phyloP scores from a whole-genome alignment of 257 asterid species.

The Solanum chmielewskii region DNA sequence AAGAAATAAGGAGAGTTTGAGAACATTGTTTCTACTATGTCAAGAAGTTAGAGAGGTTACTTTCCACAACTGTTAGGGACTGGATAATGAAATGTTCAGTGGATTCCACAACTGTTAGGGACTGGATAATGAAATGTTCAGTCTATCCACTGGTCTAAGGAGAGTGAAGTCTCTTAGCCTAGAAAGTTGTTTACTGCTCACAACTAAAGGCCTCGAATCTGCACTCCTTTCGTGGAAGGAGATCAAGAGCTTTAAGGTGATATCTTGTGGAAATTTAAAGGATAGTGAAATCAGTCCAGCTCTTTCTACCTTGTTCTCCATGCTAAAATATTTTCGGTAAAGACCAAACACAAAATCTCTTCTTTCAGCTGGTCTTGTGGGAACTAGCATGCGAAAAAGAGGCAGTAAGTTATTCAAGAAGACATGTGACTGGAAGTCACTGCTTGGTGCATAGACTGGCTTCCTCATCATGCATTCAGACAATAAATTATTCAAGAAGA shows the following conservation, averaged over 20 bases:
- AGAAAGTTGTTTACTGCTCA: conserved; percentile 62
- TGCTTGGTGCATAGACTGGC: conserved; percentile 21
- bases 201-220: conserved; percentile 49
- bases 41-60: conserved; percentile 35
- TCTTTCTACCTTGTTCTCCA: conserved; percentile 35
- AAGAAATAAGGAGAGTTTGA: conserved; percentile 28
- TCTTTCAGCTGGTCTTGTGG: conserved; percentile 35
- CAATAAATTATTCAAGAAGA: conserved; percentile 36
- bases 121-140: conserved; percentile 38
- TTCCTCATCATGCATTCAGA: conserved; percentile 13
- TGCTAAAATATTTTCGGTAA: conserved; percentile 54
- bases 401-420: conserved; percentile 50
- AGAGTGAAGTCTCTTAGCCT: conserved; percentile 30
- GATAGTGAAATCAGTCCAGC: conserved; percentile 42
- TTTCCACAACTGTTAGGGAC: not conserved
- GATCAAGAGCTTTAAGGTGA: conserved; percentile 52
- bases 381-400: conserved; percentile 48
- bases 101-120: conserved; percentile 46
- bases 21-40: conserved; percentile 40
- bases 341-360: conserved; percentile 41
- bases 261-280: conserved; percentile 46
- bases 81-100: no score
- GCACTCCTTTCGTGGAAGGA: conserved; percentile 41
- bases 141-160: conserved; percentile 39
- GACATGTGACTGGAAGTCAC: conserved; percentile 55